Evolutionary conservation across 2,329 filamentous ascomycete genomes (phyloP).

Genomic region (Juglanconis juglandina): DNA sequence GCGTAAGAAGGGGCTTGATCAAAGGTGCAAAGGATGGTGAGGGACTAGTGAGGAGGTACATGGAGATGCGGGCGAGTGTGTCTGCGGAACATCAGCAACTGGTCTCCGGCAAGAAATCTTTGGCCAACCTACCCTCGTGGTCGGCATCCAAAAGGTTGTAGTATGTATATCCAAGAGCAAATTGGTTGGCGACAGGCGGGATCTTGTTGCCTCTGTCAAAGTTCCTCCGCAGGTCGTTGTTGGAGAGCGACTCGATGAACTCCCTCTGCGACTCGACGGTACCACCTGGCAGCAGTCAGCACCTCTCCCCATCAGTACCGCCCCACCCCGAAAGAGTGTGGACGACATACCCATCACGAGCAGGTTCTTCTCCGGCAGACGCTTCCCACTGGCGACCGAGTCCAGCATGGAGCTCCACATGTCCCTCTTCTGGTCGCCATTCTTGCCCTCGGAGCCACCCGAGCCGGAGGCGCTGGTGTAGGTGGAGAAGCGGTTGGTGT

Average conservation of each 20-base stretch:
- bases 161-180: slow-evolving; percentile 91
- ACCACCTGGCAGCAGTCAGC: slow-evolving; percentile 54
- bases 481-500: slow-evolving; percentile 55
- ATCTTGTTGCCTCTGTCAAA: slow-evolving; percentile 56
- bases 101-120: background rate
- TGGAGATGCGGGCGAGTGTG: slow-evolving; percentile 81
- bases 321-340: background rate
- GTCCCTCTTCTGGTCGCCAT: slow-evolving; percentile 75
- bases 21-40: slow-evolving; percentile 79
- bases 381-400: slow-evolving; percentile 83
- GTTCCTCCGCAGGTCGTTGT: slow-evolving; percentile 49
- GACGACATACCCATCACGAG: slow-evolving; percentile 68
- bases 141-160: slow-evolving; percentile 91
- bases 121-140: slow-evolving; percentile 72
- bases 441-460: slow-evolving; percentile 51
- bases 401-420: slow-evolving; percentile 95
- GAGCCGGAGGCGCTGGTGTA: slow-evolving; percentile 51
- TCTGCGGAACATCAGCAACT: slow-evolving; percentile 49
- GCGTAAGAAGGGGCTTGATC: slow-evolving; percentile 78
- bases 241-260: slow-evolving; percentile 67
- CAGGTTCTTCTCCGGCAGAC: slow-evolving; percentile 86
- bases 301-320: background rate
- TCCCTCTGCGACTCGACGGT: slow-evolving; percentile 80
- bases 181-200: slow-evolving; percentile 84
- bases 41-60: slow-evolving; percentile 84